These are phyloP conservation scores for Lumnitzera littorea DNA, from an alignment of 345 rosid genomes.

Conservation along the genomic window DNA sequence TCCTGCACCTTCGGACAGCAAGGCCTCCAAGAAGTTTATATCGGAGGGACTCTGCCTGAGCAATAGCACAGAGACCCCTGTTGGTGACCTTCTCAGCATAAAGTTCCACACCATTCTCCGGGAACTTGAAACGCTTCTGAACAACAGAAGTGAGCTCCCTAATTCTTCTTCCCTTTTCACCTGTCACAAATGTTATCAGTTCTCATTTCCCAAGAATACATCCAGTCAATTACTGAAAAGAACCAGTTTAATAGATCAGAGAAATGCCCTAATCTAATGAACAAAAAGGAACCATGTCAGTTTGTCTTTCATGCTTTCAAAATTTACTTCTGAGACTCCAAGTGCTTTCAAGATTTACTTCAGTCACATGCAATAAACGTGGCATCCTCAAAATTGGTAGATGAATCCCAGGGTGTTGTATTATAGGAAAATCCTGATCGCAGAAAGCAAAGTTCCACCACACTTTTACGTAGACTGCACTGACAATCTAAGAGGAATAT, in stretches of 20 bases:
- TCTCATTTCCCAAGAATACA: no score
- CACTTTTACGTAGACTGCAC: no score
- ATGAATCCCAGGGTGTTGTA: no score
- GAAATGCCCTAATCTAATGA: not conserved
- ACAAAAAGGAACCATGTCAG: not conserved
- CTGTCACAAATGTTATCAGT: conserved; percentile 13
- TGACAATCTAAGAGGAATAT: no score
- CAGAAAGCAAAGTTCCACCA: no score
- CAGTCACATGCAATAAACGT: no score
- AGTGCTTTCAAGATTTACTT: no score
- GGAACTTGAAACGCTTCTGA: conserved; percentile 69
- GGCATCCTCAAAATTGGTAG: no score
- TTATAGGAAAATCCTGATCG: no score
- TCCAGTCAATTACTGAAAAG: no score
- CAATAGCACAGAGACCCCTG: conserved; percentile 90
- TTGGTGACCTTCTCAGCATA: conserved; percentile 70
- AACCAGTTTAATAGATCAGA: not conserved
- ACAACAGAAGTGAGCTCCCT: conserved; percentile 77
- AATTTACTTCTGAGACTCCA: no score
- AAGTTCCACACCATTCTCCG: conserved; percentile 65
- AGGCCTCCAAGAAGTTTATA: conserved; percentile 90
- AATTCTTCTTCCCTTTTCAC: conserved; percentile 82
- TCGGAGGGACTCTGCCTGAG: conserved; percentile 86
- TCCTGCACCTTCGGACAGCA: conserved; percentile 63
- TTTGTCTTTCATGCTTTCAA: no score